Evolutionary conservation across 176 grass and related monocot species (phyloP), one percentile per base, ranked within the genome.

Genomic region (Carex scoparia): DNA sequence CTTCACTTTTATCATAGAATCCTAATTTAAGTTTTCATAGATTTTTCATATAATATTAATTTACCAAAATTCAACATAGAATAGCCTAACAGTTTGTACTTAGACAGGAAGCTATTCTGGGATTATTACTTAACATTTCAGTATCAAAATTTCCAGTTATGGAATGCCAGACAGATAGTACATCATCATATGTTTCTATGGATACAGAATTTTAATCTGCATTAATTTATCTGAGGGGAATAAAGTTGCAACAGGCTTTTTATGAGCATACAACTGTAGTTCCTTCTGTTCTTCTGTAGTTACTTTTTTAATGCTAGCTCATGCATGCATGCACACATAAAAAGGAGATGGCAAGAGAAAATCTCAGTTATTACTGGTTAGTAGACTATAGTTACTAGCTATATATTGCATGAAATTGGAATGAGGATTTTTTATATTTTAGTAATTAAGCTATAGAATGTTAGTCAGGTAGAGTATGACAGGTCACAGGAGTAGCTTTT

Each of bases 241-340:
- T 69, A 69, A 83, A 83, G 59, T 42, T 49, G 64, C 46, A 56
- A 55, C 79, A 82, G 79, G 79, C 56, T 82, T 82, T 81, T 82
- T 63, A 65, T 82, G 79, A 40, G 23, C 23, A 83, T 83, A 55
- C 27, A 69, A 83, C 81, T 83, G 81, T 83, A 54, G 62, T 46
- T 33, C 13, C 1, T 38, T 69, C 63, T 53, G 63, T 32, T 83
- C 63, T 35, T 53, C 81, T 83, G 38, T 23, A 23, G 18, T 38
- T 57, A 23, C 31, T 61, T 53, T 42, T 69, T 69, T 69, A 56
- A 51, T 83, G 40, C 23, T 23, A 23, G 23, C 64, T 69, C 16
- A 55, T 63, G 51, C 79, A 83, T 49, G 33, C 2, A 1, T 35
- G 61, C 79, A 59, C 69, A 72, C 38, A 65, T 28, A 72, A 16